Percentiles rank a stretch among this genome's conserved stretches.
Evolutionary conservation across 2,329 filamentous ascomycete genomes (phyloP).

Genomic region (Diaporthe eres): DNA sequence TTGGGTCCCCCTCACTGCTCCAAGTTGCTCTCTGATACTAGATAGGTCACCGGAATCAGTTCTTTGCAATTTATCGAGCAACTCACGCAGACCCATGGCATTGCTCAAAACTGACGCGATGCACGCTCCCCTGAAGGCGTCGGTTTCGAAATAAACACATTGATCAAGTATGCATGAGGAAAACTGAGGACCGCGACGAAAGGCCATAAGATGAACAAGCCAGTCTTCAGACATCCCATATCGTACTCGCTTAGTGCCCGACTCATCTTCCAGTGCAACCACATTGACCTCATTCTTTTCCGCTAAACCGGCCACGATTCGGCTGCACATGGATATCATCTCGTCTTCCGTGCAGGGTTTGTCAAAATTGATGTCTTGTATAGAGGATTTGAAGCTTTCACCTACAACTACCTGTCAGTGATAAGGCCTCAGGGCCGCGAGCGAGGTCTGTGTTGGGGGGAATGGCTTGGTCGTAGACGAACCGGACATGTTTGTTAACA

Average conservation of each 20-base stretch:
- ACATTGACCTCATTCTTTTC: too few species aligned
- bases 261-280: not conserved
- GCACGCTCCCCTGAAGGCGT: not conserved
- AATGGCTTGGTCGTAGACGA: not conserved
- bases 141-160: not conserved
- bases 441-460: too few species aligned
- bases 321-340: not conserved
- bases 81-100: not conserved
- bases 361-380: not conserved
- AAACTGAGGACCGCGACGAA: not conserved
- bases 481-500: not conserved
- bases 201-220: not conserved
- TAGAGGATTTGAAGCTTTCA: not conserved
- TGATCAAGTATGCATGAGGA: not conserved
- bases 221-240: not conserved
- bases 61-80: rapidly evolving
- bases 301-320: not conserved
- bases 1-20: not conserved
- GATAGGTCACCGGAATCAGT: too few species aligned
- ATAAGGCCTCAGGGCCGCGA: not conserved
- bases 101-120: not conserved
- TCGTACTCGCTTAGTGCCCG: not conserved
- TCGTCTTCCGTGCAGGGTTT: not conserved
- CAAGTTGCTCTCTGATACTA: not conserved
- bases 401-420: not conserved